Conservation (phyloP, 495 filamentous ascomycete species). For the Amorphotheca resinae region DNA sequence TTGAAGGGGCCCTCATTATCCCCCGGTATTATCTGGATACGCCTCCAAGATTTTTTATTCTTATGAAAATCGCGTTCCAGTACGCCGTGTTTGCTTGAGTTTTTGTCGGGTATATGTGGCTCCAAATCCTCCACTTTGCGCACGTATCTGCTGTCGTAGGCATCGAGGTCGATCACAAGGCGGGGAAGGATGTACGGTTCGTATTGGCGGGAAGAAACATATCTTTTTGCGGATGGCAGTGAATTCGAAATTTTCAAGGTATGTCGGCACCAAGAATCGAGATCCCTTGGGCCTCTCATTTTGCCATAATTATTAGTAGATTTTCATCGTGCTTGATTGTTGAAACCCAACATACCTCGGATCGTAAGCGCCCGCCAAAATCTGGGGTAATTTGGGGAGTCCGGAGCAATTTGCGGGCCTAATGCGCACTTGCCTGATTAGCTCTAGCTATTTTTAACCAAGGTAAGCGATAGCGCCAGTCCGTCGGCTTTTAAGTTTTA, state of each 20-base stretch:
- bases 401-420: neutral
- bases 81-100: neutral
- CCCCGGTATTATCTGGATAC: neutral
- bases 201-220: neutral
- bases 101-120: neutral
- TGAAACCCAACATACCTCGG: no score
- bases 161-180: constrained; percentile 19
- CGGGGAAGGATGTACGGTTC: constrained; percentile 14
- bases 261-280: constrained; percentile 10
- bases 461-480: no score
- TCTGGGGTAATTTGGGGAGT: neutral
- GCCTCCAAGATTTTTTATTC: neutral
- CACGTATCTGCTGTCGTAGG: constrained; percentile 10
- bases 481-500: neutral
- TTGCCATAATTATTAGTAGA: neutral
- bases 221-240: constrained; percentile 1
- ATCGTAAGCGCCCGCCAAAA: no score
- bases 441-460: no score
- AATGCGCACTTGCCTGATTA: no score
- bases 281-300: constrained; percentile 6
- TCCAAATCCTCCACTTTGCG: constrained; percentile 1
- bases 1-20: neutral
- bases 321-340: neutral
- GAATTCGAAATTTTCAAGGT: neutral
- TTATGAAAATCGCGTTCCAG: neutral